Evolutionary conservation across 1,284 basidiomycete species (phyloP), one percentile per base, ranked within the genome.

Genomic region (Moesziomyces globuligerus): DNA sequence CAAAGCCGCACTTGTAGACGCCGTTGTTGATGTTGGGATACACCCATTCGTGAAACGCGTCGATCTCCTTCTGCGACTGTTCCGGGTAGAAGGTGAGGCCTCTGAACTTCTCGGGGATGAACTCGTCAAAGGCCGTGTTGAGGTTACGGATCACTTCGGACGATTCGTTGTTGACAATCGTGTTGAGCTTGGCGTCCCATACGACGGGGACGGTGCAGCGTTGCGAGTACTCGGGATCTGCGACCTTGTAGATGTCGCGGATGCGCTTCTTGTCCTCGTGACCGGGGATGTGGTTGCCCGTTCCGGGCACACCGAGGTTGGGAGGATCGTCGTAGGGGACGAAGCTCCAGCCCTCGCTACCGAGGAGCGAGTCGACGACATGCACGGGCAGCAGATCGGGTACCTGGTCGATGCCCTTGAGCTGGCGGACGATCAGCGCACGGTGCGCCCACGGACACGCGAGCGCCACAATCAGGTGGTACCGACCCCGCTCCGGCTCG

Each of bases 181-280:
- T 93, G 56, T 90, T 84, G 37, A 83, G 85, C 84, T 96, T 91
- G 85, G 90, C 95, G 85, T 98, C 96, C 92, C 93, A 98, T 1
- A 98, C 85, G 45, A 94, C 85, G n/a, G 95, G 94, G 23, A 83
- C 82, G 3, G 82, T 83, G 57, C 72, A 77, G 28, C 80, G 72
- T 38, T 71, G 72, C 32, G 44, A 32, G 60, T 82, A 83, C 7
- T 76, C 79, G 1, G 90, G 89, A 64, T 93, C 85, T 0, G 88
- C 91, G 59, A 87, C 88, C 66, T 90, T 84, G 84, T 98, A 98
- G 40, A 98, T 85, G 56, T 98, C 94, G 67, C 88, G 89, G 76
- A 98, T 82, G 81, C 95, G 89, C 57, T 88, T 82, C 7, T 89
- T 85, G 38, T 71, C 37, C 54, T 79, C 75, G 21, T 79, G 75